Evolutionary conservation across 2,329 filamentous ascomycete genomes (phyloP).

Genomic region (Pseudofabraea citricarpa): DNA sequence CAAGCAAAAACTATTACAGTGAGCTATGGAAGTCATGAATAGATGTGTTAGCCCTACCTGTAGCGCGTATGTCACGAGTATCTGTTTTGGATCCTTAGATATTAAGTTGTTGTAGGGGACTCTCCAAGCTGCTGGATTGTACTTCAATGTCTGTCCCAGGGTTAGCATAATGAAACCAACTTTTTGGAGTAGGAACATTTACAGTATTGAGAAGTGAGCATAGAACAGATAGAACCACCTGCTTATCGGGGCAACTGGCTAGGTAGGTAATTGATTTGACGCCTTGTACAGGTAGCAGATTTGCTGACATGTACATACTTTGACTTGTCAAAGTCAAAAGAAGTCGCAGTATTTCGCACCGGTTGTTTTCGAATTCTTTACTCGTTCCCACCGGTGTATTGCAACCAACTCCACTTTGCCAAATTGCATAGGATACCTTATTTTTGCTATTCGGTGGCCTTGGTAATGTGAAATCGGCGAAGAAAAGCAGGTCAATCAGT

Average conservation of each 20-base stretch:
- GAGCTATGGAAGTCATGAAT: constrained; percentile 2
- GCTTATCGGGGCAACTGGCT: constrained; percentile 83
- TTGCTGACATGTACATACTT: constrained; percentile 87
- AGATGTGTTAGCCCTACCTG: constrained; percentile 31
- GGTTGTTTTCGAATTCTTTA: constrained; percentile 89
- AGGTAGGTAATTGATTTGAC: constrained; percentile 84
- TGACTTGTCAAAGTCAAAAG: constrained; percentile 83
- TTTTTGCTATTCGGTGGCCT: constrained; percentile 63
- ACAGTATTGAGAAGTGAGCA: constrained; percentile 95
- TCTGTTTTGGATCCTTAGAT: constrained; percentile 85
- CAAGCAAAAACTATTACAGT: constrained; percentile 66
- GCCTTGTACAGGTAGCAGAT: constrained; percentile 73
- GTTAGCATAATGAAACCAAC: constrained; percentile 5
- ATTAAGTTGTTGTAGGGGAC: constrained; percentile 91
- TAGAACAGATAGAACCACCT: constrained; percentile 81
- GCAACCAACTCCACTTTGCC: constrained; percentile 96
- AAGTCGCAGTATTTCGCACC: constrained; percentile 82
- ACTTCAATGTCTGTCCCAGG: constrained; percentile 75
- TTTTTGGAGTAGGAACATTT: constrained; percentile 31
- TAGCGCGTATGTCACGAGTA: constrained; percentile 84
- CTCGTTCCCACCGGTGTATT: constrained; percentile 83
- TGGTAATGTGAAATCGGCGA: constrained; percentile 81
- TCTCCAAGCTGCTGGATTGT: constrained; percentile 90
- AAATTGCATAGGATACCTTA: constrained; percentile 90
- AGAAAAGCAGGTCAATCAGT: constrained; percentile 85